These are phyloP conservation scores for Casaregolazyma lundiana DNA, from an alignment of 1,139 yeast genomes.

Conservation along the genomic window DNA sequence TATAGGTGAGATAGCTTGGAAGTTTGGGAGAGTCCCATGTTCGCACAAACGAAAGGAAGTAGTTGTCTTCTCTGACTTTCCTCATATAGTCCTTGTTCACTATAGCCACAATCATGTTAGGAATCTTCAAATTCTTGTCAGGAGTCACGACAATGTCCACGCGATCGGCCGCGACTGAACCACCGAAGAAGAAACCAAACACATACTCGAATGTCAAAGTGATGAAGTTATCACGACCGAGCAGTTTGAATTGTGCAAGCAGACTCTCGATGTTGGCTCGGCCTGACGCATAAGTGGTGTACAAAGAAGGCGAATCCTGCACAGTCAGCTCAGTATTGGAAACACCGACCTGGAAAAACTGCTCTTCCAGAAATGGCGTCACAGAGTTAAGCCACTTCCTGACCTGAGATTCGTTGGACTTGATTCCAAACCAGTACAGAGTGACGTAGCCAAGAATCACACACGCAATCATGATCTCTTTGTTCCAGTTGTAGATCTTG, in stretches of 20 bases:
- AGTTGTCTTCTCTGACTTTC: constrained; percentile 66
- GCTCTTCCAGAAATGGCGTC: constrained; percentile 49
- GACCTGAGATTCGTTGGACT: constrained; percentile 54
- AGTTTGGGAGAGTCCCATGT: constrained; percentile 66
- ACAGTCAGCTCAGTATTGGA: constrained; percentile 37
- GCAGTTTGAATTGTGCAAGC: constrained; percentile 56
- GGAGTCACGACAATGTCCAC: constrained; percentile 54
- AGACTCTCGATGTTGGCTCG: constrained; percentile 69
- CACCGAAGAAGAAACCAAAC: constrained; percentile 49
- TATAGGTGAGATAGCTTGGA: constrained; percentile 73
- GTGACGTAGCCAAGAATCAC: constrained; percentile 41
- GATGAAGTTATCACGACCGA: constrained; percentile 77
- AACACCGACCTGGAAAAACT: constrained; percentile 75
- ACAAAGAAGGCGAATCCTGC: constrained; percentile 68
- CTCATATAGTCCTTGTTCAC: constrained; percentile 86
- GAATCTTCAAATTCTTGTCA: constrained; percentile 45
- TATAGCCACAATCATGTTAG: constrained; percentile 72
- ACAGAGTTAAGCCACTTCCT: constrained; percentile 46
- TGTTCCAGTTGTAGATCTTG: constrained; percentile 61
- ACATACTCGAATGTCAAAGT: constrained; percentile 55
- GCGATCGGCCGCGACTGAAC: constrained; percentile 45
- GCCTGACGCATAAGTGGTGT: constrained; percentile 82
- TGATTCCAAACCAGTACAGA: constrained; percentile 50
- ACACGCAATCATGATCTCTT: constrained; percentile 57
- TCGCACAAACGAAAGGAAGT: constrained; percentile 78